phyloP scores from a whole-genome alignment of 331 rosid genomes.

The Arachis monticola region DNA sequence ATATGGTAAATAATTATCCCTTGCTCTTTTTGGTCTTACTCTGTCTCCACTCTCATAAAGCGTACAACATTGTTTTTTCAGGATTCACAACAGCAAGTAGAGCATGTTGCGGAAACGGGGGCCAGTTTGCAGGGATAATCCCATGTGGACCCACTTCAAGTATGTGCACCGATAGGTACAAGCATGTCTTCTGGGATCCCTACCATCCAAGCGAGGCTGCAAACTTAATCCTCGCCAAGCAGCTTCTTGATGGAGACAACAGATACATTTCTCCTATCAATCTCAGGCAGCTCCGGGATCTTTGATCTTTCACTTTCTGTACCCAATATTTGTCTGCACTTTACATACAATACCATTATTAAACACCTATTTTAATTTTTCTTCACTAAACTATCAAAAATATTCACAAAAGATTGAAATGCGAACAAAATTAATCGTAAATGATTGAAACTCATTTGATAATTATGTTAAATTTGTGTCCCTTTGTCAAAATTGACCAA shows the following conservation, averaged over 20 bases:
- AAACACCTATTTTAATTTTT: not conserved
- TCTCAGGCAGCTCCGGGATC: constrained; percentile 79
- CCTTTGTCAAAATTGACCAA: too few relatives aligned
- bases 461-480: too few relatives aligned
- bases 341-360: not conserved
- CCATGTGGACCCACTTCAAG: constrained; percentile 94
- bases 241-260: constrained; percentile 76
- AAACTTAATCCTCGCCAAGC: constrained; percentile 72
- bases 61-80: not conserved
- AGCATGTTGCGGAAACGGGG: constrained; percentile 95
- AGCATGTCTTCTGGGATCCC: constrained; percentile 97
- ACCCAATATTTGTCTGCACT: constrained; percentile 2
- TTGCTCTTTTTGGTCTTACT: not conserved
- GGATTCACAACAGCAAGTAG: constrained; percentile 80
- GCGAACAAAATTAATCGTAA: too few relatives aligned
- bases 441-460: too few relatives aligned
- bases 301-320: constrained; percentile 17
- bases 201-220: constrained; percentile 97
- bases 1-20: constrained; percentile 51
- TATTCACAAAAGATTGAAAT: too few relatives aligned
- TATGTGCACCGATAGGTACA: constrained; percentile 66
- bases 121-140: constrained; percentile 88
- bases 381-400: too few relatives aligned
- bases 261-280: constrained; percentile 71
- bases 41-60: too few relatives aligned